Evolutionary conservation across 2,329 filamentous ascomycete species (phyloP).

Genomic region (Nothopassalora personata): DNA sequence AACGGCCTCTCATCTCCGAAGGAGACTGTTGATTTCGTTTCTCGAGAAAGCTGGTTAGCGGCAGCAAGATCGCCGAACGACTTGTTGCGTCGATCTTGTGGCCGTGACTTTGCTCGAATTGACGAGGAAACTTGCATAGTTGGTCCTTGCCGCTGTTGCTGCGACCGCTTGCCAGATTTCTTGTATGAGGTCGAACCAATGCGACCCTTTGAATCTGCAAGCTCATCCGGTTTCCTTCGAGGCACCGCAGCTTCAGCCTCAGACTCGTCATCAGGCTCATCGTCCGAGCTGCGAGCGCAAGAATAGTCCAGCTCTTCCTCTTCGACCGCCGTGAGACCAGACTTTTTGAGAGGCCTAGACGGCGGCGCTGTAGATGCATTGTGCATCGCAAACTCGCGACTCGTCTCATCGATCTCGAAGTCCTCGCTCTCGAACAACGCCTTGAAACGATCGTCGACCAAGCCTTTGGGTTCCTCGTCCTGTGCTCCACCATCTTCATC

Average conservation of each 20-base stretch:
- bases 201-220: constrained; percentile 39
- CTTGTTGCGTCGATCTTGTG: constrained; percentile 43
- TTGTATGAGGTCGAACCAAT: constrained; percentile 65
- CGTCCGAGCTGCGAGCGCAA: constrained; percentile 27
- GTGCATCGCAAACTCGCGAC: constrained; percentile 76
- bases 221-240: constrained; percentile 34
- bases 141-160: constrained; percentile 36
- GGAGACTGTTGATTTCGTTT: constrained; percentile 23
- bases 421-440: constrained; percentile 89
- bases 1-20: constrained; percentile 34
- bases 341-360: constrained; percentile 34
- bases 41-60: constrained; percentile 32
- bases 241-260: constrained; percentile 41
- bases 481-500: constrained; percentile 19
- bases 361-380: constrained; percentile 72
- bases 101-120: constrained; percentile 29
- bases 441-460: constrained; percentile 81
- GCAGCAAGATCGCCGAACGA: constrained; percentile 54
- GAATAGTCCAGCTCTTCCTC: constrained; percentile 50
- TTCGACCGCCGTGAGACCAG: constrained; percentile 55
- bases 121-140: constrained; percentile 56
- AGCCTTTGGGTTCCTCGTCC: constrained; percentile 33
- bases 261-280: constrained; percentile 34
- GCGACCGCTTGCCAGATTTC: constrained; percentile 47
- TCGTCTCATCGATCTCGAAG: constrained; percentile 85